Base-by-base conservation (phyloP, 768 basidiomycete species). In the Mycena alexandri region DNA sequence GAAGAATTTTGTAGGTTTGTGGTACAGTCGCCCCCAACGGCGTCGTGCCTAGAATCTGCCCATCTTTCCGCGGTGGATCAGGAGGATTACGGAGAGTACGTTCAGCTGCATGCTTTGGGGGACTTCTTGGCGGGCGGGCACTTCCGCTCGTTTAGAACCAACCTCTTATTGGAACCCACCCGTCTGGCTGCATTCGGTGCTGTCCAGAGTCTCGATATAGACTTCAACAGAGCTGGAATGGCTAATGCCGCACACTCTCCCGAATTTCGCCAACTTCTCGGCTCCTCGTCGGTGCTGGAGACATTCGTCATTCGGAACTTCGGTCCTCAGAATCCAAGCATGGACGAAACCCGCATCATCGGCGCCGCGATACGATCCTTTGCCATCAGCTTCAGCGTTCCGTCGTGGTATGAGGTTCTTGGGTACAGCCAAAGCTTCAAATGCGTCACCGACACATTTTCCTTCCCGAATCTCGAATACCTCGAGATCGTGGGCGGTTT, bases 401-500 rank as follows among this genome's bases (percentile, higher is more conserved):
- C 22, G 3, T 64, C 51, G 11, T 56, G 48, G 25, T 51, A 10
- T 44, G 9, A 38, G 16, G 21, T 8, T 22, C 14, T 29, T 25
- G 1, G 8, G 13, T 10, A 48, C 44, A 21, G 22, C 14, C n/a
- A 21, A 12, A 46, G 47, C 13, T 44, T 65, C 22, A 33, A 65
- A 3, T 22, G 21, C 29, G 13, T 65, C 41, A 58, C 33, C 9
- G 17, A 44, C 21, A 19, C 4, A 13, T 65, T 65, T 33, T 7
- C n/a, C n/a, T 29, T 65, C n/a, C 50, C 64, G 11, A 65, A 59
- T 38, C 56, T 65, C 21, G 56, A 65, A 25, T 12, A 21, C 29
- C 55, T 65, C 51, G 56, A 65, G 42, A 52, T 65, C 19, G 25
- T 51, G 2, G 64, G 56, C 22, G 51, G 57, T 1, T 58, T 58